phyloP scores from a whole-genome alignment of 306 rosid genomes.

The Rosa lucieae region DNA sequence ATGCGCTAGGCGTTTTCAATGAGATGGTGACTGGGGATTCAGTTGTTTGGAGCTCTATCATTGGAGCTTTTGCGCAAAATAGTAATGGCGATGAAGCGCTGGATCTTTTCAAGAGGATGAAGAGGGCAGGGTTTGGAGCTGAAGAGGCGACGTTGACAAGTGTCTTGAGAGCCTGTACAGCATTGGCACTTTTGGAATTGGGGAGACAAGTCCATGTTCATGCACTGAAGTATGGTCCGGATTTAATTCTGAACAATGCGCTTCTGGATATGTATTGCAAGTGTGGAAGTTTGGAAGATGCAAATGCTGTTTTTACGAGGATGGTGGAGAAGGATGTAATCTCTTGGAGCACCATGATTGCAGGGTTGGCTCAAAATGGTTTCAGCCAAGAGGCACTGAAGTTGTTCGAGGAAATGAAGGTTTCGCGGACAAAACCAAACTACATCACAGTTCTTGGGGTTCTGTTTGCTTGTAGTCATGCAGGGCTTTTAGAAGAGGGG shows the following conservation, averaged over 20 bases:
- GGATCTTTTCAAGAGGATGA: slow-evolving; percentile 64
- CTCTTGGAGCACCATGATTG: slow-evolving; percentile 95
- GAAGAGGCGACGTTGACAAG: slow-evolving; percentile 75
- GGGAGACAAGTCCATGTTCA: slow-evolving; percentile 80
- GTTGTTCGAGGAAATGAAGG: slow-evolving; percentile 69
- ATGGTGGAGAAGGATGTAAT: slow-evolving; percentile 74
- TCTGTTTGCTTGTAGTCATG: slow-evolving; percentile 93
- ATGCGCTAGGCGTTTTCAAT: slow-evolving; percentile 52
- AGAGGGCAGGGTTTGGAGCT: slow-evolving; percentile 49
- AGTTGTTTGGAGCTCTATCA: slow-evolving; percentile 86
- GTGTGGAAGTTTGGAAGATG: slow-evolving; percentile 81
- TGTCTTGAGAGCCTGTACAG: slow-evolving; percentile 77
- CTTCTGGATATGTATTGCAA: slow-evolving; percentile 91
- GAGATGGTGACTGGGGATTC: slow-evolving; percentile 69
- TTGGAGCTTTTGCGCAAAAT: slow-evolving; percentile 86
- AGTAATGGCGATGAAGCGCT: slow-evolving; percentile 78
- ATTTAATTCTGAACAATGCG: slow-evolving; percentile 78
- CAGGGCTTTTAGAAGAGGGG: slow-evolving; percentile 76
- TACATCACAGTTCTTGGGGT: slow-evolving; percentile 79
- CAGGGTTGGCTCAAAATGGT: slow-evolving; percentile 89
- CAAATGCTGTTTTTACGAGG: slow-evolving; percentile 53
- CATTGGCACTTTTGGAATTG: slow-evolving; percentile 67
- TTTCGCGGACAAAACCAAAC: slow-evolving; percentile 62
- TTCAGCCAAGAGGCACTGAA: slow-evolving; percentile 68
- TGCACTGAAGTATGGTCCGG: slow-evolving; percentile 68